These are phyloP conservation scores for Aspergillus eucalypticola DNA, from an alignment of 2,329 filamentous ascomycete genomes.

Conservation along the genomic window DNA sequence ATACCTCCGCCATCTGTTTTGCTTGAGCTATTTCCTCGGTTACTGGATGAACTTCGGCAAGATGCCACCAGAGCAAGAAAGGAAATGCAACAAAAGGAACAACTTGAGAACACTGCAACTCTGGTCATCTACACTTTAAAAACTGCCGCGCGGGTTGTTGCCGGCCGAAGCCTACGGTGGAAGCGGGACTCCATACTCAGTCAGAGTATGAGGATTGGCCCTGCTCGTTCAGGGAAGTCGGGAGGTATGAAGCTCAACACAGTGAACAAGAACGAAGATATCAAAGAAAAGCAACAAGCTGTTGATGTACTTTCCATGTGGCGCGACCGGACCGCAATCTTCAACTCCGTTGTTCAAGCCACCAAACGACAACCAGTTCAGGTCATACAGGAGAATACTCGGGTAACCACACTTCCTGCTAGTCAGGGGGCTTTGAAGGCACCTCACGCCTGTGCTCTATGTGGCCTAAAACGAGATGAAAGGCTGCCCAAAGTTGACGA, in stretches of 20 bases:
- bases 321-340: constrained; percentile 71
- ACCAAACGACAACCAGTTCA: constrained; percentile 56
- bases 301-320: constrained; percentile 74
- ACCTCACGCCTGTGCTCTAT: constrained; percentile 75
- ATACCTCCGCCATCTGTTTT: constrained; percentile 85
- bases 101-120: constrained; percentile 21
- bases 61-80: constrained; percentile 67
- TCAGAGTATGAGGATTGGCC: constrained; percentile 83
- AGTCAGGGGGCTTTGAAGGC: constrained; percentile 70
- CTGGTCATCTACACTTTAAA: constrained; percentile 34
- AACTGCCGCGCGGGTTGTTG: constrained; percentile 77
- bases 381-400: constrained; percentile 69
- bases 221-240: constrained; percentile 68
- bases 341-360: constrained; percentile 62
- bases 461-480: constrained; percentile 85
- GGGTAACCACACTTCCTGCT: constrained; percentile 63
- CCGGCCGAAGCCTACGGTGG: constrained; percentile 84
- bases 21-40: constrained; percentile 70
- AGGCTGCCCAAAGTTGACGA: constrained; percentile 73
- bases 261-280: constrained; percentile 78
- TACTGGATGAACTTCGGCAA: constrained; percentile 67
- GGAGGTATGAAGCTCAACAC: constrained; percentile 90
- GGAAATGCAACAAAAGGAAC: constrained; percentile 51
- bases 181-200: constrained; percentile 82
- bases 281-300: constrained; percentile 81